These are phyloP conservation scores for Phialemonium atrogriseum DNA, from an alignment of 2,329 filamentous ascomycete genomes.

Conservation along the genomic window DNA sequence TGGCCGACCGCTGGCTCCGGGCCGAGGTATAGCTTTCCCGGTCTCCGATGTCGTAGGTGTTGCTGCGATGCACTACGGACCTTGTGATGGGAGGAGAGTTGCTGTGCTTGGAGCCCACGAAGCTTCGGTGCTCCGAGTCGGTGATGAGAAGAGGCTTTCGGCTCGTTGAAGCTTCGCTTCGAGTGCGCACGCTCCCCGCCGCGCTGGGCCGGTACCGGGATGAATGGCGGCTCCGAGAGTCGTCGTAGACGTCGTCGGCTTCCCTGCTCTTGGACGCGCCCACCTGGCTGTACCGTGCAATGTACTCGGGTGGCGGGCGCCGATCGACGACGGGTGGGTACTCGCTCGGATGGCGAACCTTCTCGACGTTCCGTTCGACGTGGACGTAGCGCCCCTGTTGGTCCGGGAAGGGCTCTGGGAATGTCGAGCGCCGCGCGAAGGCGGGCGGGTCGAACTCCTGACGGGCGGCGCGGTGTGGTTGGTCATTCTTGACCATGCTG, in stretches of 20 bases:
- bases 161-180: slow-evolving; percentile 29
- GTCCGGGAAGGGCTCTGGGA: slow-evolving; percentile 27
- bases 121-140: slow-evolving; percentile 33
- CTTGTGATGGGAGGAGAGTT: slow-evolving; percentile 6
- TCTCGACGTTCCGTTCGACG: slow-evolving; percentile 27
- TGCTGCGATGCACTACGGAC: slow-evolving; percentile 19
- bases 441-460: slow-evolving; percentile 31
- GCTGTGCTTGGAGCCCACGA: slow-evolving; percentile 21
- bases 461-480: slow-evolving; percentile 25
- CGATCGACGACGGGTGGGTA: slow-evolving; percentile 20
- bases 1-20: slow-evolving; percentile 27
- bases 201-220: slow-evolving; percentile 25
- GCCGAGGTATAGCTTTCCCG: slow-evolving; percentile 36
- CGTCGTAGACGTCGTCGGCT: slow-evolving; percentile 29
- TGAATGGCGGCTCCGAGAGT: slow-evolving; percentile 30
- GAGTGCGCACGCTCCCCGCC: slow-evolving; percentile 24
- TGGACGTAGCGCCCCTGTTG: slow-evolving; percentile 27
- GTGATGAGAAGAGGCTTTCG: slow-evolving; percentile 29
- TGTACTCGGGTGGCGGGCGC: slow-evolving; percentile 26
- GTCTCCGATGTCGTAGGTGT: slow-evolving; percentile 25
- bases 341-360: slow-evolving; percentile 27
- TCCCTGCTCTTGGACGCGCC: slow-evolving; percentile 18
- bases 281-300: slow-evolving; percentile 26
- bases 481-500: slow-evolving; percentile 57
- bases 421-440: slow-evolving; percentile 37